Base-by-base conservation (phyloP, 768 basidiomycete species). In the Tricholoma terreum region DNA sequence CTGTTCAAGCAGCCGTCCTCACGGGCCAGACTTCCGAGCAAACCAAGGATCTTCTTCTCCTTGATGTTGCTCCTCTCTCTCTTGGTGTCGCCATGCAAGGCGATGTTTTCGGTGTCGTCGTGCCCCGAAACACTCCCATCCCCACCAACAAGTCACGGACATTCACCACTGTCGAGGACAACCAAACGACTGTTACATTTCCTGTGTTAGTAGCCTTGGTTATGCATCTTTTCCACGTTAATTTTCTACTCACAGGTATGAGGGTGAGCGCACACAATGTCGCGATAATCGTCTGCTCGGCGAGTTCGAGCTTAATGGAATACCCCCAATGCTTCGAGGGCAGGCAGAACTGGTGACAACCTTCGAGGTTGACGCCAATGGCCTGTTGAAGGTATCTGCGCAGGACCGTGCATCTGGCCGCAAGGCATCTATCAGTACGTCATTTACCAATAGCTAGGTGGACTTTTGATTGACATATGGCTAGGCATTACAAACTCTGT, bases 61-160 rank as follows among this genome's bases (percentile, higher is more conserved):
- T 99, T 67, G 97, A 99, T 77, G 96, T 99, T 62, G 90, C 97
- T 62, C 96, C 97, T 63, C 84, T 99, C 58, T 98, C 95, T 61
- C 90, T 99, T 68, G 96, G 96, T 88, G 97, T 99, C 65, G 97
- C 97, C 75, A 99, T 99, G 97, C 97, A 99, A 76, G 97, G 97
- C 70, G 97, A 99, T 73, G 92, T 99, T 72, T 99, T 99, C 75
- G 97, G 97, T 81, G 90, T 98, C 61, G 97, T 99, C 69, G 94
- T 99, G 67, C 96, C 96, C 71, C 91, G 97, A 67, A 99, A 99
- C 84, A 98, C 97, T 63, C 94, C 96, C 67, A 98, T 99, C 75
- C 97, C 97, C 56, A 94, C 96, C 73, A 98, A 95, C 87, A 99
- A 98, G 81, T 95, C 94, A 36, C 84, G 97, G 71, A 92, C 91